Base-by-base conservation (phyloP, 2,329 filamentous ascomycete species). In the Xylaria sp. region DNA sequence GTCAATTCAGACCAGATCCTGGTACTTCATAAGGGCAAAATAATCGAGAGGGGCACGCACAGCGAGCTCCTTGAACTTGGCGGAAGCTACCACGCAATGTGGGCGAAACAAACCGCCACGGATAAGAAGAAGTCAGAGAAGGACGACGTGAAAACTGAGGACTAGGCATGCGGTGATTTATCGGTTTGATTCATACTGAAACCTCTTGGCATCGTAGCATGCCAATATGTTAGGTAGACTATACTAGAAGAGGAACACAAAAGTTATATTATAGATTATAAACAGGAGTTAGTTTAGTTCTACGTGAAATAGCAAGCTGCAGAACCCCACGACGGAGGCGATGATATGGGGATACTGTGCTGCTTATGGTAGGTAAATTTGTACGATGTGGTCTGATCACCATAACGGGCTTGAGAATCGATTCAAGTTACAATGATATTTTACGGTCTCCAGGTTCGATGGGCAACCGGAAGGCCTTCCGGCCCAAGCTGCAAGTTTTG, bases 1-100 rank as follows among this genome's bases (percentile, higher is more conserved):
- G 84, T 84, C 10, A 84, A 82, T 48, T 86, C 86, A 0, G 85
- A 88, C 68, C 83, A 85, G 66, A 87, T 89, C 60, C 73, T 88
- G 9, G 87, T 88, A 2, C 81, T 89, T 13, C 80, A 86, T 65
- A 80, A 85, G 60, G 87, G 87, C 8, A 79, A 81, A 54, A 82
- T 89, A 15, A 80, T 83, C 5, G 86, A 89, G 74, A 79, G 81
- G 34, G 87, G 87, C 15, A 83, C 82, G 3, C 87, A 88, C 69
- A 74, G 77, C 1, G 81, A 85, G 64, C 78, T 89, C 5, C 73
- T 88, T 23, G 76, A 79, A 2, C 74, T 78, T 1, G 75, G 80
- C 12, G 86, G 86, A 0, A 80, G 82, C 48, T 89, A 88, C 69
- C 78, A 82, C 59, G 81, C 83, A 34, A 82, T 89, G 74, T 89